These are phyloP conservation scores for Schizonepeta tenuifolia DNA, from an alignment of 257 asterid genomes.

Conservation along the genomic window DNA sequence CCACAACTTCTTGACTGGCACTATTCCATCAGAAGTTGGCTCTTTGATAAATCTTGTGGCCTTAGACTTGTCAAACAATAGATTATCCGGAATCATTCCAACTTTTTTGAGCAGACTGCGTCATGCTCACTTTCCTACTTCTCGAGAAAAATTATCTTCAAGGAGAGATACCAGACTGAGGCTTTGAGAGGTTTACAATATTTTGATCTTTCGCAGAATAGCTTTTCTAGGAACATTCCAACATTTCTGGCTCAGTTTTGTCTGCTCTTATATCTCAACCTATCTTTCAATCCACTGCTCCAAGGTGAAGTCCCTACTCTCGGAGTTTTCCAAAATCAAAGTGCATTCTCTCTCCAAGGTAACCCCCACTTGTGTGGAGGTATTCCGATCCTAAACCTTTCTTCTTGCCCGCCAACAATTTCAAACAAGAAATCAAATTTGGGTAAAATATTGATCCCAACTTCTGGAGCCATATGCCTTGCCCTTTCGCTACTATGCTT, in stretches of 20 bases:
- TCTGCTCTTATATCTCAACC: background rate
- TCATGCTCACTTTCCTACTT: constrained; percentile 26
- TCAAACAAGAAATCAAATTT: background rate
- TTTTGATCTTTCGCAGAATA: constrained; percentile 20
- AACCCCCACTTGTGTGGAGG: no score
- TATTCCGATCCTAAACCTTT: no score
- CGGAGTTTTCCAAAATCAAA: no score
- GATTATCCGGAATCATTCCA: constrained; percentile 38
- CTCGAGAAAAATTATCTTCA: constrained; percentile 24
- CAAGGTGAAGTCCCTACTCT: no score
- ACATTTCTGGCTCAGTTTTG: background rate
- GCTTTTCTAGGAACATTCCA: constrained; percentile 15
- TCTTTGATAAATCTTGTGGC: constrained; percentile 4
- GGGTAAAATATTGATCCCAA: background rate
- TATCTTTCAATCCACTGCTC: background rate
- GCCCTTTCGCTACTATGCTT: background rate
- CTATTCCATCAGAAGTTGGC: constrained; percentile 31
- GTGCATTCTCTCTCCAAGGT: no score
- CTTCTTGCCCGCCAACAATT: no score
- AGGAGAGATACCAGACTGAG: constrained; percentile 40
- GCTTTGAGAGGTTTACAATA: constrained; percentile 32
- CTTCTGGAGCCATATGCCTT: background rate
- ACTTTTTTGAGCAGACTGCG: constrained; percentile 25
- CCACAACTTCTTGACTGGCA: constrained; percentile 6
- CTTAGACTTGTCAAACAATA: constrained; percentile 33